phyloP scores from a whole-genome alignment of 2,329 filamentous ascomycete genomes.

The Xylariales sp. region DNA sequence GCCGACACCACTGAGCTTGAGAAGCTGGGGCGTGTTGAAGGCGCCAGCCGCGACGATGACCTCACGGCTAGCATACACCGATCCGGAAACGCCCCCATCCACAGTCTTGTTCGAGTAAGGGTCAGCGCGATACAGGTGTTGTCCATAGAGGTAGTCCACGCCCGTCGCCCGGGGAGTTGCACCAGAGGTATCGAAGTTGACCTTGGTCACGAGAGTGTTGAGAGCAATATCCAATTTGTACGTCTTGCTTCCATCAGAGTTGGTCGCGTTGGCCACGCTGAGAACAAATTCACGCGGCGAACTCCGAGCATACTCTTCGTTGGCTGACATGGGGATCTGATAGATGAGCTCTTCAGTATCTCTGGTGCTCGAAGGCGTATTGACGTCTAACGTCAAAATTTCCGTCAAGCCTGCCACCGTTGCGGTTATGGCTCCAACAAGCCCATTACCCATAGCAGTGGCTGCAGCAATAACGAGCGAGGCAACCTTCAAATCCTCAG shows the following conservation, averaged over 20 bases:
- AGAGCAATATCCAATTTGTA: not conserved
- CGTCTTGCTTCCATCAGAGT: too few species aligned
- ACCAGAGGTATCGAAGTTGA: not conserved
- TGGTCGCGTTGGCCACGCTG: constrained; percentile 14
- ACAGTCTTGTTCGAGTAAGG: constrained; percentile 12
- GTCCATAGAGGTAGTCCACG: constrained; percentile 2
- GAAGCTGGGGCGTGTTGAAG: constrained; percentile 48
- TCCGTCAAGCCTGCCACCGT: constrained; percentile 4
- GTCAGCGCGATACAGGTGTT: constrained; percentile 1
- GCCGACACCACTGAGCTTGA: constrained; percentile 45
- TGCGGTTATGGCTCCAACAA: constrained; percentile 16
- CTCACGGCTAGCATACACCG: constrained; percentile 37
- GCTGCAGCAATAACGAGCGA: constrained; percentile 39
- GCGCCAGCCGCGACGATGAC: constrained; percentile 46
- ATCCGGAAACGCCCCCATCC: constrained; percentile 27
- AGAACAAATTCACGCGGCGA: constrained; percentile 48
- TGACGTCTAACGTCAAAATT: constrained; percentile 8
- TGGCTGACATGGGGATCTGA: constrained; percentile 48
- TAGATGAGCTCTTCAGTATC: constrained; percentile 12
- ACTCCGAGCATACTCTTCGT: constrained; percentile 35
- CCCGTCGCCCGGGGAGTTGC: not conserved
- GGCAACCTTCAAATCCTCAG: constrained; percentile 39
- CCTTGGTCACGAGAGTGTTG: not conserved
- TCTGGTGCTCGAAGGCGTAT: constrained; percentile 9
- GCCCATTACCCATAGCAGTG: constrained; percentile 5